Base-by-base conservation (phyloP, 1,284 basidiomycete genomes). In the Boletellus deceptivus region DNA sequence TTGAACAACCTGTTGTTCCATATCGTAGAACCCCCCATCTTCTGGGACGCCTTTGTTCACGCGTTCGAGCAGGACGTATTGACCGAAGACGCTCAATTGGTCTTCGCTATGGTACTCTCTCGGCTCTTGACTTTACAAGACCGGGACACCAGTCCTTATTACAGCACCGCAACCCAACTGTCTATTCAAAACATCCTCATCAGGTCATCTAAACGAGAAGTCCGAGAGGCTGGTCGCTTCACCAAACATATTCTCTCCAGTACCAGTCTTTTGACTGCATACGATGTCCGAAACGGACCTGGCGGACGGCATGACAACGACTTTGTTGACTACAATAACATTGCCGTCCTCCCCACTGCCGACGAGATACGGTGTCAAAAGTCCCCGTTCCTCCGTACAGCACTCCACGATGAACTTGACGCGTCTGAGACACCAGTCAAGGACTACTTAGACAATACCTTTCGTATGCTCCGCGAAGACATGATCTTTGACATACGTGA, bases 301-400 rank as follows among this genome's bases (percentile, higher is more conserved):
- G 83, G 84, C 0, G 83, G 83, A 3, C 72, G 84, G 3, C 84
- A 86, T 52, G 82, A 84, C 57, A 86, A 86, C 50, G 84, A 86
- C 57, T 77, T 31, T 13, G 29, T 5, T 13, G 29, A 31, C 29
- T 31, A 13, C 10, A 31, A 73, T 4, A 50, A 76, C n/a, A 80
- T 86, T 13, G 62, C 76, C 14, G 80, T 86, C 31, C 68, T 83
- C 5, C 84, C 84, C 0, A 83, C 83, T 0, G 71, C 77, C 0
- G 77, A 80, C 38, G 84, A 86, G 59, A 70, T 85, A 14, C 53
- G 54, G 4, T 80, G 69, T 36, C 63, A 45, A 6, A 72, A 77
- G 24, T 55, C 52, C 0, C 69, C 83, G 2, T 84, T 80, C 55
- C 59, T 83, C 10, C 74, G 75, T 4, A 66, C 70, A 0, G 67